Percentiles rank a stretch among this genome's conserved stretches.
phyloP scores from a whole-genome alignment of 495 filamentous ascomycete species.

The Mycothermus thermophilus region DNA sequence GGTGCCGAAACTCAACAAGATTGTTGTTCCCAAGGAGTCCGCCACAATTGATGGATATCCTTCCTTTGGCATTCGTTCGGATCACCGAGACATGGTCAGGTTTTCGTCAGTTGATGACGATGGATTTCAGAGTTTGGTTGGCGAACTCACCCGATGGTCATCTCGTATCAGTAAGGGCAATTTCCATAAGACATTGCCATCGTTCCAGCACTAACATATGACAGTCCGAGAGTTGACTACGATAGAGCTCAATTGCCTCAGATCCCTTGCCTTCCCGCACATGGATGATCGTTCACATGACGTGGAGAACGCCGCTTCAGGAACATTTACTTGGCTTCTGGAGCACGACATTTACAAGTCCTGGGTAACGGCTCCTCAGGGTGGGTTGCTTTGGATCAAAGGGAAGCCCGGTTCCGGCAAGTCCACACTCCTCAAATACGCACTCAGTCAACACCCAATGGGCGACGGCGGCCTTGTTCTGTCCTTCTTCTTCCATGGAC shows the following conservation, averaged over 20 bases:
- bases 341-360: constrained; percentile 14
- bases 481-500: constrained; percentile 25
- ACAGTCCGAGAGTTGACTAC: constrained; percentile 3
- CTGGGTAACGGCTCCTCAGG: constrained; percentile 19
- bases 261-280: constrained; percentile 11
- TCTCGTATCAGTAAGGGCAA: constrained; percentile 7
- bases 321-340: constrained; percentile 27
- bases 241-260: constrained; percentile 7
- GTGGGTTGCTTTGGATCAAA: constrained; percentile 32
- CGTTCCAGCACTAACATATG: no score
- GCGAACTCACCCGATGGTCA: constrained; percentile 8
- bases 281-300: constrained; percentile 15
- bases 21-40: constrained; percentile 29
- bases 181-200: no score
- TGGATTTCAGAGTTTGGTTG: constrained; percentile 23
- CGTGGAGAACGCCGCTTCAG: constrained; percentile 4
- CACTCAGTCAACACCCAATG: constrained; percentile 7
- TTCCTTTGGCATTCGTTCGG: constrained; percentile 21
- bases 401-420: constrained; percentile 38
- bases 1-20: constrained; percentile 8
- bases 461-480: constrained; percentile 12
- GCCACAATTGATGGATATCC: constrained; percentile 19
- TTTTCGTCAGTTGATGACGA: constrained; percentile 20
- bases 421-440: constrained; percentile 30
- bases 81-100: constrained; percentile 29